Evolutionary conservation across 345 rosid genomes (phyloP).

Genomic region (Crucihimalaya himalaica): DNA sequence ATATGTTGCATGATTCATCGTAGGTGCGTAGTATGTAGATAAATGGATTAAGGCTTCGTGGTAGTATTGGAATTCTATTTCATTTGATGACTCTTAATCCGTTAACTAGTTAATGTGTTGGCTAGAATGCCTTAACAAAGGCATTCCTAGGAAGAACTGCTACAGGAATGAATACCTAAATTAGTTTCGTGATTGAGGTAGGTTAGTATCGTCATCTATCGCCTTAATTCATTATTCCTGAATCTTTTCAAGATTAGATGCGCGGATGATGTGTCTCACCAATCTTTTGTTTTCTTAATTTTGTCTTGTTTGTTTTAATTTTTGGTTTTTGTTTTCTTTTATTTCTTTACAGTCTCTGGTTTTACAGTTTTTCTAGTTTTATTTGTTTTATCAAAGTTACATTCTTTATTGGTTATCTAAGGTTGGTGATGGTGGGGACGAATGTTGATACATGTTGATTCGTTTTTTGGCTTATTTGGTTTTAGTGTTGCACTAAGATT

Average conservation of each 20-base stretch:
- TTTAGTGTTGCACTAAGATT: conserved; percentile 9
- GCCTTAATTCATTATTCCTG: neutral
- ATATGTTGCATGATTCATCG: neutral
- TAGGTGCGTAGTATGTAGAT: neutral
- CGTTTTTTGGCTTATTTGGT: conserved; percentile 19
- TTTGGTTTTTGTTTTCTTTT: conserved; percentile 11
- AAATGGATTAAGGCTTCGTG: neutral
- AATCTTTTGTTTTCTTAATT: conserved; percentile 9
- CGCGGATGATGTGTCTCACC: neutral
- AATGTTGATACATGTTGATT: neutral
- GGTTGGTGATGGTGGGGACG: neutral
- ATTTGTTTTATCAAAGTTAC: conserved; percentile 5
- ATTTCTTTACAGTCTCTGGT: neutral
- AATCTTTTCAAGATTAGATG: neutral
- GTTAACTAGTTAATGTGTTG: neutral
- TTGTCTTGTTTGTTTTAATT: neutral
- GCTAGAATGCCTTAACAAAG: neutral
- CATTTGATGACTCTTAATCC: neutral
- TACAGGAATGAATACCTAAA: neutral
- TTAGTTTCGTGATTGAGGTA: conserved; percentile 3
- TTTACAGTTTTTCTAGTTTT: conserved; percentile 9
- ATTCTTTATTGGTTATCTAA: neutral
- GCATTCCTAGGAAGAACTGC: neutral
- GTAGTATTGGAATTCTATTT: neutral
- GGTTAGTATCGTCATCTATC: neutral